Conservation (phyloP, 345 rosid genomes). For the Eucalyptus rudis region DNA sequence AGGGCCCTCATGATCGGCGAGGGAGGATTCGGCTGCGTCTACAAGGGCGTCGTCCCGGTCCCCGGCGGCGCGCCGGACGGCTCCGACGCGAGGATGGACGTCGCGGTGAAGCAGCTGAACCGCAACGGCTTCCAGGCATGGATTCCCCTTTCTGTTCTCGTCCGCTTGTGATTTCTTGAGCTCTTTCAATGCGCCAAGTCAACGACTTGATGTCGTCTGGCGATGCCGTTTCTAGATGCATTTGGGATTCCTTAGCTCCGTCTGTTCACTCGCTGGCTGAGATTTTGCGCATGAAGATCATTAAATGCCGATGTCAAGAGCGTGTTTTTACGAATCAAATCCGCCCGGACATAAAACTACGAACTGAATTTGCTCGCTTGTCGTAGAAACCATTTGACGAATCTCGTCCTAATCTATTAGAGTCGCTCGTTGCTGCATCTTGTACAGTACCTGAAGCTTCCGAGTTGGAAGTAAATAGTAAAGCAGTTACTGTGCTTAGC, state of each 20-base stretch:
- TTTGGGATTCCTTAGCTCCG: neutral
- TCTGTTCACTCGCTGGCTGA: neutral
- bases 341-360: neutral
- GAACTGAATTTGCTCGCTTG: neutral
- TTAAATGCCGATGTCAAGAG: neutral
- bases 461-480: neutral
- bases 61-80: slow-evolving; percentile 9
- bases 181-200: neutral
- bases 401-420: neutral
- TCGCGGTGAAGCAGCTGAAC: slow-evolving; percentile 85
- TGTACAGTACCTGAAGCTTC: neutral
- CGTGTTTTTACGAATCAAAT: neutral
- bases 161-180: neutral
- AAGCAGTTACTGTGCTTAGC: neutral
- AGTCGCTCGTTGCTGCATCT: neutral
- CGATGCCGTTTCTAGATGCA: neutral
- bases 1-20: slow-evolving; percentile 75
- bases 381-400: neutral
- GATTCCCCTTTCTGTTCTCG: neutral
- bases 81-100: slow-evolving; percentile 35
- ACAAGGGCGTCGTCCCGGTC: slow-evolving; percentile 49
- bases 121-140: slow-evolving; percentile 98
- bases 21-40: slow-evolving; percentile 96
- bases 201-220: neutral
- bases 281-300: neutral